Percentiles rank a stretch among this genome's conserved stretches.
These are phyloP conservation scores for Exophiala aquamarina DNA, from an alignment of 2,329 filamentous ascomycete genomes.

Conservation along the genomic window DNA sequence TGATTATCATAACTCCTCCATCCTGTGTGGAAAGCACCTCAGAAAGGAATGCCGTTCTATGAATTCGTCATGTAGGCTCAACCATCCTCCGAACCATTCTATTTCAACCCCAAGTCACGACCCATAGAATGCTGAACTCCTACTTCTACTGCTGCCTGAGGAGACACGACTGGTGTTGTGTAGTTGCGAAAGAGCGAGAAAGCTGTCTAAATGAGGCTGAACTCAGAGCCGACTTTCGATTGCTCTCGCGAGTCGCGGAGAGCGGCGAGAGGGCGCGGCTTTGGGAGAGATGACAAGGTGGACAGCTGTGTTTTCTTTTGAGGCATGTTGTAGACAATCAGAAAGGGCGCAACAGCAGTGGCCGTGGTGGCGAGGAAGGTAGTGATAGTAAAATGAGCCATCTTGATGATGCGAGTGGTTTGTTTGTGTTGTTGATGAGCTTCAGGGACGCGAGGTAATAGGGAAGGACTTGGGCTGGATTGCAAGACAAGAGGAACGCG, in stretches of 20 bases:
- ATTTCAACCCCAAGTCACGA: too few relatives aligned
- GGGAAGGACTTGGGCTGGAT: too few relatives aligned
- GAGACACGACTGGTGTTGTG: too few relatives aligned
- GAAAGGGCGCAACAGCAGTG: slow-evolving; percentile 17
- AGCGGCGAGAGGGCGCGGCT: slow-evolving; percentile 14
- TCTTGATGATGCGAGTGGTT: neutral
- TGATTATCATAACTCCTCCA: too few relatives aligned
- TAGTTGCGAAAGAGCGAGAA: too few relatives aligned
- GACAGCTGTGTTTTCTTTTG: slow-evolving; percentile 7
- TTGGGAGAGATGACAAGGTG: slow-evolving; percentile 9
- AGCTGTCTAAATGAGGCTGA: slow-evolving; percentile 9
- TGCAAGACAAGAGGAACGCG: too few relatives aligned
- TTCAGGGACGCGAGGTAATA: too few relatives aligned
- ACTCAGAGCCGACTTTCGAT: slow-evolving; percentile 6
- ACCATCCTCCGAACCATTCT: too few relatives aligned
- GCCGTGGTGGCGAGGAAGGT: slow-evolving; percentile 18
- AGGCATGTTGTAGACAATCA: slow-evolving; percentile 17
- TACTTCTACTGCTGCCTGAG: slow-evolving; percentile 2
- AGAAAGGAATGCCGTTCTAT: too few relatives aligned
- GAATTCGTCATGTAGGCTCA: too few relatives aligned
- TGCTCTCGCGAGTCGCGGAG: slow-evolving; percentile 10
- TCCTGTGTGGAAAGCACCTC: too few relatives aligned
- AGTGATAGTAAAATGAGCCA: slow-evolving; percentile 9
- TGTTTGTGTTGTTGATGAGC: neutral
- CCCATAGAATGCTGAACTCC: too few relatives aligned